These are phyloP conservation scores for Plenodomus tracheiphilus DNA, from an alignment of 2,329 filamentous ascomycete species.

Conservation along the genomic window DNA sequence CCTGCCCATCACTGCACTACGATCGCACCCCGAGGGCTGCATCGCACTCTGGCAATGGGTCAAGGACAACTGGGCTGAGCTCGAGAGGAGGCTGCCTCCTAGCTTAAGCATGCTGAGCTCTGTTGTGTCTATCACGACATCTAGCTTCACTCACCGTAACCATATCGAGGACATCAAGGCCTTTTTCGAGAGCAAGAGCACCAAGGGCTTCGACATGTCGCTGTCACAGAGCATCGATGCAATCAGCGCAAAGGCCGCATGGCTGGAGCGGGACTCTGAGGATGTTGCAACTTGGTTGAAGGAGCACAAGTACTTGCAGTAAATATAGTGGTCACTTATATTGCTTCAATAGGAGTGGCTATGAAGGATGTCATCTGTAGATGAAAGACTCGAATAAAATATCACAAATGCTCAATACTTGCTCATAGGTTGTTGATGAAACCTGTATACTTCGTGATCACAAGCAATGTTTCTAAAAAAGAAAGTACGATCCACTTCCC, in stretches of 20 bases:
- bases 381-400: background rate
- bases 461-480: no score
- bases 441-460: no score
- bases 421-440: background rate
- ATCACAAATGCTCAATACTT: background rate
- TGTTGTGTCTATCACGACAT: conserved; percentile 80
- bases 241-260: conserved; percentile 81
- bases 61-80: conserved; percentile 83
- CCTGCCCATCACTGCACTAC: conserved; percentile 78
- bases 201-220: conserved; percentile 83
- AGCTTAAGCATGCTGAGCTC: conserved; percentile 81
- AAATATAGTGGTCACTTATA: background rate
- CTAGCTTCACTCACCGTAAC: conserved; percentile 75
- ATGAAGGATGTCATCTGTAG: background rate
- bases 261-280: conserved; percentile 73
- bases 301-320: conserved; percentile 63
- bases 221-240: conserved; percentile 88
- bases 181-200: conserved; percentile 83
- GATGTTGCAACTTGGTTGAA: conserved; percentile 77
- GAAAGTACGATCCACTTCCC: no score
- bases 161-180: conserved; percentile 75
- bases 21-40: conserved; percentile 76
- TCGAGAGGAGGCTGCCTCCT: conserved; percentile 82
- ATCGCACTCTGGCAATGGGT: conserved; percentile 81
- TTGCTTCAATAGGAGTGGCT: background rate